Evolutionary conservation across 805 yeast species (phyloP).

Genomic region (Nakazawaea populi): DNA sequence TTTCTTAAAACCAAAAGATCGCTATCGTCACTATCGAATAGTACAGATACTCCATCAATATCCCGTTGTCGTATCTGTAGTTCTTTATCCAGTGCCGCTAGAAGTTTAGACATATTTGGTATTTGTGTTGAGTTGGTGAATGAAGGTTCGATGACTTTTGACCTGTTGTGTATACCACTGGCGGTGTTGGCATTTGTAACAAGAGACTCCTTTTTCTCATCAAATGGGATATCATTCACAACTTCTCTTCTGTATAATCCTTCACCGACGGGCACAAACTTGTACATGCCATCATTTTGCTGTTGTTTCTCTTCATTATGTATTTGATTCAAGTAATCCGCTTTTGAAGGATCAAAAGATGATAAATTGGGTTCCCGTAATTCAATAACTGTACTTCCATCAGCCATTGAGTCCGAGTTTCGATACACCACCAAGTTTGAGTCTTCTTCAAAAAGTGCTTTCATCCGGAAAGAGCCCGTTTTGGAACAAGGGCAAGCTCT

Average conservation of each 20-base stretch:
- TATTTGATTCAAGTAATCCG: no score
- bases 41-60: background rate
- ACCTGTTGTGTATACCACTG: background rate
- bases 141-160: background rate
- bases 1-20: background rate
- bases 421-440: no score
- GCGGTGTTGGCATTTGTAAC: no score
- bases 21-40: background rate
- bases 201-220: no score
- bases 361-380: background rate
- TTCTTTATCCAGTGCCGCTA: background rate
- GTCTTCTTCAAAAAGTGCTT: no score
- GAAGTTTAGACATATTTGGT: background rate
- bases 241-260: background rate
- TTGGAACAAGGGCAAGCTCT: background rate
- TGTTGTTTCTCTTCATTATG: background rate
- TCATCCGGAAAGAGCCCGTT: background rate
- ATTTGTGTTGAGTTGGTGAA: background rate
- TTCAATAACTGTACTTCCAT: no score
- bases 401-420: no score
- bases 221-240: no score
- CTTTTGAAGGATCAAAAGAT: no score
- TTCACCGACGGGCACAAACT: background rate
- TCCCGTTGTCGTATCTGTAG: background rate
- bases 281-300: background rate